phyloP scores from a whole-genome alignment of 495 filamentous ascomycete genomes.

The Extremus antarcticus region DNA sequence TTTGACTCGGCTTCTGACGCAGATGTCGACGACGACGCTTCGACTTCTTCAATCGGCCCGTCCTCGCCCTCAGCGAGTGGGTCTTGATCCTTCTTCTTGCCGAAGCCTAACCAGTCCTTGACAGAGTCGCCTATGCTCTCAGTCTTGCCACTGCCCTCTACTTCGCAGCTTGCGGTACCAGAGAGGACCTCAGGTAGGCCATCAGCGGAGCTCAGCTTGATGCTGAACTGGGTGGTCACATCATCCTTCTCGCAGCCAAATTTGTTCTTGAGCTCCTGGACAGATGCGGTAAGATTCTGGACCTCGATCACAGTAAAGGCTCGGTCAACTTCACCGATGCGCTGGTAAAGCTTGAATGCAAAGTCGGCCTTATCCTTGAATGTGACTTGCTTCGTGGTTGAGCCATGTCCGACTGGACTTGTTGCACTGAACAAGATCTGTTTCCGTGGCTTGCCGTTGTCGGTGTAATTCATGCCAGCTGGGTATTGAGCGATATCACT shows the following conservation, averaged over 20 bases:
- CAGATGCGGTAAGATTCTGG: slow-evolving; percentile 72
- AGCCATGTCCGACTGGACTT: slow-evolving; percentile 56
- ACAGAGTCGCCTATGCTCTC: slow-evolving; percentile 78
- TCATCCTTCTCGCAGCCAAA: slow-evolving; percentile 65
- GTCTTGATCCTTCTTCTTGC: slow-evolving; percentile 74
- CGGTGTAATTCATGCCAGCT: slow-evolving; percentile 55
- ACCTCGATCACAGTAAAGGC: slow-evolving; percentile 50
- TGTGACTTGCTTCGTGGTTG: slow-evolving; percentile 62
- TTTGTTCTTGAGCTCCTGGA: slow-evolving; percentile 60
- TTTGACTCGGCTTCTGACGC: slow-evolving; percentile 34
- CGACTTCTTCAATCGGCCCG: slow-evolving; percentile 31
- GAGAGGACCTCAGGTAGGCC: slow-evolving; percentile 74
- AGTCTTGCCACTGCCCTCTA: slow-evolving; percentile 57
- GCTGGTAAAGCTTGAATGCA: slow-evolving; percentile 67
- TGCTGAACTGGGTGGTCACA: slow-evolving; percentile 66
- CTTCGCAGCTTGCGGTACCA: slow-evolving; percentile 74
- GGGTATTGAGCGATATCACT: slow-evolving; percentile 63
- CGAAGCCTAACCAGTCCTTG: slow-evolving; percentile 91
- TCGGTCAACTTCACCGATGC: slow-evolving; percentile 42
- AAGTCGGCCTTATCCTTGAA: slow-evolving; percentile 81
- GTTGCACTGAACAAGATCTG: slow-evolving; percentile 70
- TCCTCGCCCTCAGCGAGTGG: slow-evolving; percentile 54
- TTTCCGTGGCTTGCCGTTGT: slow-evolving; percentile 49
- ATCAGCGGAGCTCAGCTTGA: slow-evolving; percentile 58
- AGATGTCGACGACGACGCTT: slow-evolving; percentile 28